These are phyloP conservation scores for Pyricularia sp. DNA, from an alignment of 2,329 filamentous ascomycete genomes.

Conservation along the genomic window DNA sequence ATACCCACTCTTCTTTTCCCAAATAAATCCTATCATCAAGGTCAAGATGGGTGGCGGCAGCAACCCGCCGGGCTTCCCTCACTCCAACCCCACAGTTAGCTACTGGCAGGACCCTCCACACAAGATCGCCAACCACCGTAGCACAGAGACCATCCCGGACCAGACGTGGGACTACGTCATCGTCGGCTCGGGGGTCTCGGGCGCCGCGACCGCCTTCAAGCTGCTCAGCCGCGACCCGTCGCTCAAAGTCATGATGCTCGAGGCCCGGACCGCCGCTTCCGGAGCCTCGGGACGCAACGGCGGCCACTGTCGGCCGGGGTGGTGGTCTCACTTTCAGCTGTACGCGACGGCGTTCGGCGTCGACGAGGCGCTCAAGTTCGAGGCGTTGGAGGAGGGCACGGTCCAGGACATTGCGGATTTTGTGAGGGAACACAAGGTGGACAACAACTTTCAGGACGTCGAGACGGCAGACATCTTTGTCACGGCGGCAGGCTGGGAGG, in stretches of 20 bases:
- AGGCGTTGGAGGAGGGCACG: conserved; percentile 4
- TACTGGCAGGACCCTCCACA: conserved; percentile 18
- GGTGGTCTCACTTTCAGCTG: neutral
- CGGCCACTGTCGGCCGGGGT: conserved; percentile 11
- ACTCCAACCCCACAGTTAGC: conserved; percentile 22
- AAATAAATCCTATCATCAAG: neutral
- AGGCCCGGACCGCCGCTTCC: conserved; percentile 17
- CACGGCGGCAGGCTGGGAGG: conserved; percentile 20
- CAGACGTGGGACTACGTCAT: conserved; percentile 19
- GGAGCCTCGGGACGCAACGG: conserved; percentile 22
- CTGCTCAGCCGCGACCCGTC: conserved; percentile 15
- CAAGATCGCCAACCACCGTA: conserved; percentile 11
- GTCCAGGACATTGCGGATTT: conserved; percentile 37
- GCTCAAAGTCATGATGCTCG: conserved; percentile 14
- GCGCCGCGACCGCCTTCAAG: conserved; percentile 19
- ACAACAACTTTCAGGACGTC: conserved; percentile 29
- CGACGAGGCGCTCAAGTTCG: conserved; percentile 2
- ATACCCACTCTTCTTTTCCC: neutral
- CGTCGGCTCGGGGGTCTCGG: conserved; percentile 28
- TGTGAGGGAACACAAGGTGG: conserved; percentile 47
- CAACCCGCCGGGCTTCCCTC: conserved; percentile 14
- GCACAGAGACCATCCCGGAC: conserved; percentile 6
- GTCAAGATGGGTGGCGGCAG: conserved; percentile 5
- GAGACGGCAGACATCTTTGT: conserved; percentile 37
- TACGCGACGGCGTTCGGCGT: conserved; percentile 3